Percentiles rank a stretch among this genome's conserved stretches.
These are phyloP conservation scores for Trametes cingulata DNA, from an alignment of 768 basidiomycete species.

Conservation along the genomic window DNA sequence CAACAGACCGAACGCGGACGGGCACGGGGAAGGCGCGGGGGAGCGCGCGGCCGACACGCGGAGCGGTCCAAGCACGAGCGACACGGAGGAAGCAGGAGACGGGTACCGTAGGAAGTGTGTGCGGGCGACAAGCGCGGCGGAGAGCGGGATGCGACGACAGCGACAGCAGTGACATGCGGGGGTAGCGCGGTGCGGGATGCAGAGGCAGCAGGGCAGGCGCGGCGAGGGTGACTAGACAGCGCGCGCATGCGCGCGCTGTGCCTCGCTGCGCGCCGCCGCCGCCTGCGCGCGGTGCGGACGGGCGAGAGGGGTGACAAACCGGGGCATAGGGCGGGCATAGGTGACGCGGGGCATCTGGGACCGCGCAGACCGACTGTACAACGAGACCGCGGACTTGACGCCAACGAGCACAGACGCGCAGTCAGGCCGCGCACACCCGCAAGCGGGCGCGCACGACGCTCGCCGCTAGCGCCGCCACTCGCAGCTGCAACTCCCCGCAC, in stretches of 20 bases:
- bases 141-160: neutral
- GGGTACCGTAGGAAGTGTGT: neutral
- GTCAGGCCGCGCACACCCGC: constrained; percentile 23
- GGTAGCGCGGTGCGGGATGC: neutral
- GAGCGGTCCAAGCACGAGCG: constrained; percentile 7
- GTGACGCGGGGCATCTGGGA: constrained; percentile 1
- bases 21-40: neutral
- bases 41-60: constrained; percentile 8
- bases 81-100: constrained; percentile 4
- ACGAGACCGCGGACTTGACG: neutral
- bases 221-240: constrained; percentile 11
- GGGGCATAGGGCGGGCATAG: constrained; percentile 25
- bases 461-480: constrained; percentile 10
- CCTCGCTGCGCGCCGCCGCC: constrained; percentile 4
- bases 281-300: neutral
- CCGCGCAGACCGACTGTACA: constrained; percentile 8
- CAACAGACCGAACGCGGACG: neutral
- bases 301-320: constrained; percentile 18
- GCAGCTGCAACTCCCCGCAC: constrained; percentile 22
- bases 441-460: constrained; percentile 16
- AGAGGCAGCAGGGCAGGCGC: neutral
- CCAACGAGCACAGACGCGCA: constrained; percentile 17
- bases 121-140: neutral
- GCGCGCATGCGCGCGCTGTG: constrained; percentile 19
- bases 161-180: neutral